Evolutionary conservation across 192 early-diverging fungal genomes (phyloP), one percentile per base, ranked within the genome.

Genomic region (Jimgerdemannia lactiflua): DNA sequence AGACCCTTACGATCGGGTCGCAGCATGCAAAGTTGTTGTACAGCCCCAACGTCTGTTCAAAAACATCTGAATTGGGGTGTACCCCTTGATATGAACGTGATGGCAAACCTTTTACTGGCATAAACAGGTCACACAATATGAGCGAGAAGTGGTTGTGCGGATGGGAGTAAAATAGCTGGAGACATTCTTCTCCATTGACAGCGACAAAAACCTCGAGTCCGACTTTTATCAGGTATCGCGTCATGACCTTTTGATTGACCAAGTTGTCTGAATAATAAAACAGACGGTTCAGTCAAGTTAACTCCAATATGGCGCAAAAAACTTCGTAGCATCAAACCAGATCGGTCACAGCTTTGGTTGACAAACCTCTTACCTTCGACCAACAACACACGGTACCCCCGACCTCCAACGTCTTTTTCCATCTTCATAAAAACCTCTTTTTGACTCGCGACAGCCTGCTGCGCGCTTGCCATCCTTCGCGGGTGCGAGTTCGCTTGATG

Each of bases 191-290:
- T 3, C 87, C 87, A 67, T 89, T 83, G 64, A 72, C 74, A 43
- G 84, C 84, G 18, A 89, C 75, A 41, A 79, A 81, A 6, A 86
- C 84, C 9, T 83, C 77, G 4, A 86, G 68, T 7, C 87, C 87
- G 9, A 89, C 84, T 43, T 82, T 75, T 41, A 72, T 71, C 10
- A 89, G 82, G 43, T 87, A 89, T 20, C 79, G 65, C 20, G 73
- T 75, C 72, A 89, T 78, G 39, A 89, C 87, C 74, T 87, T 89
- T 72, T 89, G 87, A 72, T 89, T 89, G 64, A 86, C 86, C 70
- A 83, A 71, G 68, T 89, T 85, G 72, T 89, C 87, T 83, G 72
- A n/a, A 18, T 49, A 66, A 72, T 66, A 42, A 73, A 72, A 29
- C 29, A 29, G 29, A 29, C 29, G 29, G 29, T 29, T 29, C 29